Evolutionary conservation across 306 rosid genomes (phyloP), one percentile per base, ranked within the genome.

Genomic region (Pyrus bretschneideri): DNA sequence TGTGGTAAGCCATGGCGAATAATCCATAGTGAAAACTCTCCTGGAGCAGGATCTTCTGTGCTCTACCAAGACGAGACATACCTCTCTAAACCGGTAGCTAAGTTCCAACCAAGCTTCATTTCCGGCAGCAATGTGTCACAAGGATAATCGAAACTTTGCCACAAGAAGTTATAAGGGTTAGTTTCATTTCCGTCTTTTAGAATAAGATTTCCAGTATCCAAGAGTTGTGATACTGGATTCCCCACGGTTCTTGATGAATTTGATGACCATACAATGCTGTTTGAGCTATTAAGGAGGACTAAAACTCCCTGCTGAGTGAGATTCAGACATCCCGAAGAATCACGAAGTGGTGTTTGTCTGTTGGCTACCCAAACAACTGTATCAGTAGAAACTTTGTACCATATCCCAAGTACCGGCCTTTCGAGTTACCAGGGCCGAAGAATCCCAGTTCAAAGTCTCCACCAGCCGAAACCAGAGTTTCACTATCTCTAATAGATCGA

Each of bases 41-140:
- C 90, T 1, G 76, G 83, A 63, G 93, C 85, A n/a, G 90, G 90
- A 65, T 87, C 91, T 6, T 86, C 78, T 71, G 71, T 23, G 58
- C 54, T 82, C 71, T 71, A 86, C 91, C 89, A 86, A 14, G 87
- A 71, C 0, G 85, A 63, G 6, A 80, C 1, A 4, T 69, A 67
- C 68, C 87, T 38, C 3, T 87, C 72, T 1, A 78, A 62, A 33
- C 86, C 79, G 0, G 73, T 85, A 22, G 42, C 78, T 0, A 76
- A 72, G 67, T 85, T 73, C 88, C 88, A 84, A 13, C 90, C 90
- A 2, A 81, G 0, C 57, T 58, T 70, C 87, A 85, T 22, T 3
- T 25, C 30, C 22, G 79, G 73, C 17, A 85, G 15, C 4, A 38
- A 5, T 25, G 67, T 11, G 29, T 85, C 8, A 9, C 77, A 31